Evolutionary conservation across 176 grass and related monocot genomes (phyloP).

Genomic region (Melocanna baccifera): DNA sequence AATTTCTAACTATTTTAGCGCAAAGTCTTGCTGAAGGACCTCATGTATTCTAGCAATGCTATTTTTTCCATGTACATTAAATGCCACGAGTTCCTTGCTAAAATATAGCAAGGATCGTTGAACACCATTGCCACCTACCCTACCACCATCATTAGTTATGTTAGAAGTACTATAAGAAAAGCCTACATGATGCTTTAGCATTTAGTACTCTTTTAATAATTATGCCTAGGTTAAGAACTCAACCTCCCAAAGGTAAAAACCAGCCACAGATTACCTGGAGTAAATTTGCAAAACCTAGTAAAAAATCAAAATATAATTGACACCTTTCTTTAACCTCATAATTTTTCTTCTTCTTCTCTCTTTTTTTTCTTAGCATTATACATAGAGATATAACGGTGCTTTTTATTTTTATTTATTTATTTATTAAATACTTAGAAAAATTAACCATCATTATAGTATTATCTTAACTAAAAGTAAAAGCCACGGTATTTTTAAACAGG

Average conservation of each 20-base stretch:
- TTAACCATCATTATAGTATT: no score
- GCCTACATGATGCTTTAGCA: not conserved
- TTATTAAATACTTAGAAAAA: no score
- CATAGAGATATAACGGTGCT: no score
- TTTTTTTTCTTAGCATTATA: no score
- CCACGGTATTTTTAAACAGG: no score
- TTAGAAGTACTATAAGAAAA: conserved; percentile 10
- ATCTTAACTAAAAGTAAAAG: no score
- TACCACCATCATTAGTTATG: conserved; percentile 17
- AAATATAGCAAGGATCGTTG: not conserved
- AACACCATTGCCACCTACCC: not conserved
- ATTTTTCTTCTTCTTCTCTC: no score
- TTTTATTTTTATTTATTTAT: no score
- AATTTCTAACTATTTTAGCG: not conserved
- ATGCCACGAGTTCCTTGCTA: not conserved
- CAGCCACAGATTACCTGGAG: not conserved
- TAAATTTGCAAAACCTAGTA: not conserved
- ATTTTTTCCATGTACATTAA: not conserved
- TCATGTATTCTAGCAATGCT: not conserved
- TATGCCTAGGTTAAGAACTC: not conserved
- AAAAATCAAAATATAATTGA: not conserved
- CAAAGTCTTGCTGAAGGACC: not conserved
- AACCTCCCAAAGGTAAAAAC: not conserved
- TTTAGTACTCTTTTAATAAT: no score
- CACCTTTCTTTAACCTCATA: no score